phyloP scores from a whole-genome alignment of 2,329 filamentous ascomycete species.

The Fusarium nurragi region DNA sequence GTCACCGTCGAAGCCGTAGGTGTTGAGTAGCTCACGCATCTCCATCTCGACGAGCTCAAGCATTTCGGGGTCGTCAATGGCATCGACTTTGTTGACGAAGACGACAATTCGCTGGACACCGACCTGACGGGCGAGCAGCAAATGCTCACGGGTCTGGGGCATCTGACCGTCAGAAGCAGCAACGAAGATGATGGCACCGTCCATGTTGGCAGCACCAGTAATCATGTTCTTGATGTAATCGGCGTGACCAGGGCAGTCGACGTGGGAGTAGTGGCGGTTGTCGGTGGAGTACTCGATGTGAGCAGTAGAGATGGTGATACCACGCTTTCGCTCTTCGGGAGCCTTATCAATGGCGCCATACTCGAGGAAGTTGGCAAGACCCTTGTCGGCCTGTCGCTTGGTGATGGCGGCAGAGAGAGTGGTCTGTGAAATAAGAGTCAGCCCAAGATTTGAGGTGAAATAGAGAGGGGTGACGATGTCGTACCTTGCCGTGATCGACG shows the following conservation, averaged over 20 bases:
- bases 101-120: constrained; percentile 98
- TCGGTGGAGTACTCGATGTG: constrained; percentile 99
- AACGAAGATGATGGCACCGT: constrained; percentile 98
- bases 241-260: constrained; percentile 99
- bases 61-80: constrained; percentile 98
- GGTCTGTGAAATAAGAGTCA: constrained; percentile 67
- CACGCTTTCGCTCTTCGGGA: constrained; percentile 98
- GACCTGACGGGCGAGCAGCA: constrained; percentile 96
- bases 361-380: constrained; percentile 91
- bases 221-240: constrained; percentile 99
- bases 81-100: constrained; percentile 99
- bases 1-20: constrained; percentile 97
- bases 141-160: constrained; percentile 98
- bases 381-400: constrained; percentile 96
- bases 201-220: constrained; percentile 99
- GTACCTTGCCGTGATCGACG: constrained; percentile 99
- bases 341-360: constrained; percentile 99
- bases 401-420: constrained; percentile 99
- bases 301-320: constrained; percentile 98
- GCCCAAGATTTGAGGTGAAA: constrained; percentile 13
- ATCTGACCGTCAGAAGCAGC: constrained; percentile 99
- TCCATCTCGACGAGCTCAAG: constrained; percentile 99
- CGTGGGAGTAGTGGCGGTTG: constrained; percentile 95
- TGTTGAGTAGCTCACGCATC: constrained; percentile 94
- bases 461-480: constrained; percentile 1